Evolutionary conservation across 495 filamentous ascomycete species (phyloP).

Genomic region (Saxophila tyrrhenica): DNA sequence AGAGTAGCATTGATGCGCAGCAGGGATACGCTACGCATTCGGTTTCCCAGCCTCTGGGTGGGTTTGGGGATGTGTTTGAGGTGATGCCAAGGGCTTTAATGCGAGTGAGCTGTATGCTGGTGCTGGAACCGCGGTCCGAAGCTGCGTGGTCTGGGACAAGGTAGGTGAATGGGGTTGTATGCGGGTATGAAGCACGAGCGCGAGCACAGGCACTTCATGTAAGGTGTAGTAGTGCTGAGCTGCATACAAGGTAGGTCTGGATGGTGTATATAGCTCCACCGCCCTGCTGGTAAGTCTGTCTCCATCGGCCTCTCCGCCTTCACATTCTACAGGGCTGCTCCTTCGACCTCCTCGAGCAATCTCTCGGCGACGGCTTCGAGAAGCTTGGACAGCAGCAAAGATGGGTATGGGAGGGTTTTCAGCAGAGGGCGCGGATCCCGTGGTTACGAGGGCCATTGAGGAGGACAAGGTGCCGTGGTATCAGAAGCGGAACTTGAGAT

Average conservation of each 20-base stretch:
- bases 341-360: too few relatives aligned
- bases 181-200: too few relatives aligned
- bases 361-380: background rate
- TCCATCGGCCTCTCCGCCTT: too few relatives aligned
- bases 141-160: background rate
- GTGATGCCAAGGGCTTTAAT: background rate
- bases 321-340: too few relatives aligned
- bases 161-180: too few relatives aligned
- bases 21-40: background rate
- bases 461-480: constrained; percentile 49
- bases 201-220: too few relatives aligned
- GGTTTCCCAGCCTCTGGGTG: background rate
- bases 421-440: constrained; percentile 27
- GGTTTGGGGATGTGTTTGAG: background rate
- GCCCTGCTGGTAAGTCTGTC: too few relatives aligned
- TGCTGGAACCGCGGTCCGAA: background rate
- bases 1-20: background rate
- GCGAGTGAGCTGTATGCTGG: background rate
- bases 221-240: too few relatives aligned
- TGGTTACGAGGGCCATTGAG: constrained; percentile 43
- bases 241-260: too few relatives aligned
- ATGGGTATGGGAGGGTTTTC: background rate
- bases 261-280: background rate
- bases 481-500: constrained; percentile 49
- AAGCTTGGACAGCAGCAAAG: background rate